Conservation (phyloP, 257 asterid species). For the Ophiorrhiza pumila region DNA sequence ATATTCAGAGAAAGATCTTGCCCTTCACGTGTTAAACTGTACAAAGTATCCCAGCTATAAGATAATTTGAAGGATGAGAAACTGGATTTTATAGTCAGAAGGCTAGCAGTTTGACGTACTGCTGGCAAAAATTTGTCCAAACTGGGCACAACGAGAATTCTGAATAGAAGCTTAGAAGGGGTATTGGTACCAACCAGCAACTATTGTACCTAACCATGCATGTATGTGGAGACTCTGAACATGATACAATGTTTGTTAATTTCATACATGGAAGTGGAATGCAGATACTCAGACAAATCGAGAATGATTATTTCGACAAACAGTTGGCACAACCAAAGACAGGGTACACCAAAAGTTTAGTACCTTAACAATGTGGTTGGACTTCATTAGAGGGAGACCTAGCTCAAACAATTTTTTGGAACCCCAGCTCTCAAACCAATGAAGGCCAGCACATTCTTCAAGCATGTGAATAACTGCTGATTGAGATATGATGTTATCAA, state of each 20-base stretch:
- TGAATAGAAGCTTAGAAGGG: not conserved
- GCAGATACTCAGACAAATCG: not conserved
- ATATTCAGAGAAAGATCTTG: not conserved
- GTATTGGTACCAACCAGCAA: not conserved
- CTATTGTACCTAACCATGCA: not conserved
- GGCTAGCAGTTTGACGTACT: not conserved
- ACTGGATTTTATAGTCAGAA: not conserved
- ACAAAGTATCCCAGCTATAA: not conserved
- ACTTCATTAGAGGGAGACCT: constrained; percentile 79
- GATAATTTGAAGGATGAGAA: not conserved
- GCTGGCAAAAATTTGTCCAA: not conserved
- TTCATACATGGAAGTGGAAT: not conserved
- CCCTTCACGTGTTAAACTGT: not conserved
- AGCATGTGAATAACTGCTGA: constrained; percentile 98
- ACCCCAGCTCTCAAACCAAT: constrained; percentile 99
- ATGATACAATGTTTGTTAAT: not conserved
- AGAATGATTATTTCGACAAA: not conserved
- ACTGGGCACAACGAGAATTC: not conserved
- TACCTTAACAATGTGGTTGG: constrained; percentile 68
- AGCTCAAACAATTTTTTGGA: constrained; percentile 77
- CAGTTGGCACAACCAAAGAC: not conserved
- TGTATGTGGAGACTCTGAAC: not conserved
- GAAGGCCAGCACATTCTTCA: constrained; percentile 91
- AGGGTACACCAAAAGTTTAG: not conserved
- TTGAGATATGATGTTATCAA: constrained; percentile 84